A percentile compares a stretch with the other conserved stretches of the same genome.
phyloP scores from a whole-genome alignment of 768 basidiomycete species.

The Pisolithus albus region DNA sequence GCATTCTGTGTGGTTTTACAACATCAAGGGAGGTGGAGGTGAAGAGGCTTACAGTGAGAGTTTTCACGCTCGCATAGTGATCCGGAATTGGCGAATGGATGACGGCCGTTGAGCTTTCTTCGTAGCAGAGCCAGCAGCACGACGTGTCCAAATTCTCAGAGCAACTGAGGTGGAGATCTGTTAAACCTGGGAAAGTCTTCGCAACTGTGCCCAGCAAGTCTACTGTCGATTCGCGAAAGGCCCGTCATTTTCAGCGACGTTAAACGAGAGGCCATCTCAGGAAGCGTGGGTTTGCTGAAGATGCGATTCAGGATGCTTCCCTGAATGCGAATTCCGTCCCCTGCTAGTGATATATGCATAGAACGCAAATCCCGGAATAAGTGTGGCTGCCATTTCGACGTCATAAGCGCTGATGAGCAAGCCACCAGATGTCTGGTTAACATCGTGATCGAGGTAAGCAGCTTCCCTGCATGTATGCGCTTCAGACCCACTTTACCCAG shows the following conservation, averaged over 20 bases:
- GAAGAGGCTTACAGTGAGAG: constrained; percentile 46
- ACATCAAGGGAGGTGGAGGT: too few relatives aligned
- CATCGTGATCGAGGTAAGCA: background rate
- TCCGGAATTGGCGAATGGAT: constrained; percentile 61
- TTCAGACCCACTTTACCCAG: constrained; percentile 42
- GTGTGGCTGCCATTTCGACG: constrained; percentile 20
- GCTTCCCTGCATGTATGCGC: constrained; percentile 12
- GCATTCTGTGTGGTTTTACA: constrained; percentile 27
- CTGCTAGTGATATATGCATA: constrained; percentile 37
- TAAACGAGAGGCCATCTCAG: constrained; percentile 27
- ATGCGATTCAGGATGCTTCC: constrained; percentile 30
- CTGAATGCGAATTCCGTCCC: constrained; percentile 42
- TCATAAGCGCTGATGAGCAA: constrained; percentile 12
- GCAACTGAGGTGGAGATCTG: constrained; percentile 48
- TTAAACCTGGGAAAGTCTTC: constrained; percentile 38
- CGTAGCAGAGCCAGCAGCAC: constrained; percentile 62
- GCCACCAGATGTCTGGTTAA: constrained; percentile 16
- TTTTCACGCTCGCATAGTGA: constrained; percentile 33
- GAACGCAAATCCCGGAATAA: constrained; percentile 30
- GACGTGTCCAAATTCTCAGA: constrained; percentile 49
- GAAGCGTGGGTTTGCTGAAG: constrained; percentile 23
- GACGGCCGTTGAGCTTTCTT: constrained; percentile 48
- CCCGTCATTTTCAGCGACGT: constrained; percentile 43
- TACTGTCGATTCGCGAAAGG: constrained; percentile 52
- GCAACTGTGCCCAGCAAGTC: constrained; percentile 43